Evolutionary conservation across 176 grass and related monocot genomes (phyloP).

Genomic region (Carex scoparia): DNA sequence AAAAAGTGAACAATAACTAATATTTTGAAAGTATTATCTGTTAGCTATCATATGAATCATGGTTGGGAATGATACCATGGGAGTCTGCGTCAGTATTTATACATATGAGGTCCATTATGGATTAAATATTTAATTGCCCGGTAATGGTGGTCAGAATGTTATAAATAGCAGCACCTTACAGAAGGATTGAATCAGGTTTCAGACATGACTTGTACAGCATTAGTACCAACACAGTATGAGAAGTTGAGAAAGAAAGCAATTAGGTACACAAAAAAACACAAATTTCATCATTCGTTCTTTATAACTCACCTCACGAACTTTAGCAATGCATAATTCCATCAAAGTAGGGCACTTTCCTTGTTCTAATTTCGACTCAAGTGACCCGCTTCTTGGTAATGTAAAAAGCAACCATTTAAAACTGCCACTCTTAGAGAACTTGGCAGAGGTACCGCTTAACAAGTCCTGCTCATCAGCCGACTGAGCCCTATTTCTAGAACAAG

Average conservation of each 20-base stretch:
- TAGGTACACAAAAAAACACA: constrained; percentile 6
- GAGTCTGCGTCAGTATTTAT: neutral
- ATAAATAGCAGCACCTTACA: neutral
- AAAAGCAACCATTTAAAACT: constrained; percentile 82
- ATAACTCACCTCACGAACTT: constrained; percentile 58
- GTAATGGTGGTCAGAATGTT: no score
- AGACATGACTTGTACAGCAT: neutral
- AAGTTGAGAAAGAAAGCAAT: neutral
- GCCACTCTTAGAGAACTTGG: constrained; percentile 78
- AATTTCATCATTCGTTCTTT: neutral
- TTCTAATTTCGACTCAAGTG: constrained; percentile 18
- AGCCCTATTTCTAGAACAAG: constrained; percentile 82
- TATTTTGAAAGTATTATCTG: neutral
- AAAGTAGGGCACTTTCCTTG: constrained; percentile 50
- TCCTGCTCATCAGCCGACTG: constrained; percentile 45
- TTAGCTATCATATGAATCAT: neutral
- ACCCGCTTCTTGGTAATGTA: constrained; percentile 50
- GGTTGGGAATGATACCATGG: neutral
- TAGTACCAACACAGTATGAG: neutral
- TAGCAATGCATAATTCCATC: constrained; percentile 79
- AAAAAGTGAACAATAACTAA: neutral
- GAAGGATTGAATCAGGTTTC: neutral
- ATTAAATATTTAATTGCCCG: neutral
- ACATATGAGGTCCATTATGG: no score
- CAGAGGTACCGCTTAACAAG: constrained; percentile 22